phyloP scores from a whole-genome alignment of 371 early-diverging fungal species.

The Lichtheimia corymbifera region DNA sequence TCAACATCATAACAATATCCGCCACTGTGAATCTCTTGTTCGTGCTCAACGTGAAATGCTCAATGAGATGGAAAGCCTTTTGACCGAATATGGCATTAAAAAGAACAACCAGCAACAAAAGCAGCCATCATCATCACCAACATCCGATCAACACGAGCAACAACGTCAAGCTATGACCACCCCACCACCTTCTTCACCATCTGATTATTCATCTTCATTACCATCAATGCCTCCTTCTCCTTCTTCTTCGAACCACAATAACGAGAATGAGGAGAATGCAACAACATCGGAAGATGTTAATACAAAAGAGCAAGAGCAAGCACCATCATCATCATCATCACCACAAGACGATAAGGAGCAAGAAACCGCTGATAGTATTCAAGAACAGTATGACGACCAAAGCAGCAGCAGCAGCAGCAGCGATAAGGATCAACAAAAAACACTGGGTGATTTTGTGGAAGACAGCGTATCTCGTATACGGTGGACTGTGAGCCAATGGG shows the following conservation, averaged over 20 bases:
- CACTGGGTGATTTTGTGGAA: constrained; percentile 4
- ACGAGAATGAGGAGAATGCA: not conserved
- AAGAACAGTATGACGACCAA: not conserved
- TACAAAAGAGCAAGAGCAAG: not conserved
- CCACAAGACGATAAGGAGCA: not conserved
- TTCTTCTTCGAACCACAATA: not conserved
- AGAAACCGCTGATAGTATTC: not conserved
- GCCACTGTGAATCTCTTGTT: constrained; percentile 16
- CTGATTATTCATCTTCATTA: constrained; percentile 2
- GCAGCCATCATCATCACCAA: not conserved
- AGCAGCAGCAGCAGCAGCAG: not conserved
- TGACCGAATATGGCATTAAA: constrained; percentile 7
- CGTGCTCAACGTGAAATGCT: constrained; percentile 19
- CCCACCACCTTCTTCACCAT: constrained; percentile 10
- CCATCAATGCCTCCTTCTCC: constrained; percentile 7
- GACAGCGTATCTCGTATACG: constrained; percentile 13
- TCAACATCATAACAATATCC: constrained; percentile 11
- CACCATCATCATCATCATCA: not conserved
- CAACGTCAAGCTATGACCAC: constrained; percentile 4
- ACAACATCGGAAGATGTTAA: not conserved
- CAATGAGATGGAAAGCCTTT: constrained; percentile 15
- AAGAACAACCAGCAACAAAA: not conserved
- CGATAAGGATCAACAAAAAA: not conserved
- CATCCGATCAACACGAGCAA: constrained; percentile 6
- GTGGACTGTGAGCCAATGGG: constrained; percentile 23